A percentile compares a stretch with the other conserved stretches of the same genome.
Evolutionary conservation across 2,329 filamentous ascomycete species (phyloP).

Genomic region (Arthrobotrys megalospora): DNA sequence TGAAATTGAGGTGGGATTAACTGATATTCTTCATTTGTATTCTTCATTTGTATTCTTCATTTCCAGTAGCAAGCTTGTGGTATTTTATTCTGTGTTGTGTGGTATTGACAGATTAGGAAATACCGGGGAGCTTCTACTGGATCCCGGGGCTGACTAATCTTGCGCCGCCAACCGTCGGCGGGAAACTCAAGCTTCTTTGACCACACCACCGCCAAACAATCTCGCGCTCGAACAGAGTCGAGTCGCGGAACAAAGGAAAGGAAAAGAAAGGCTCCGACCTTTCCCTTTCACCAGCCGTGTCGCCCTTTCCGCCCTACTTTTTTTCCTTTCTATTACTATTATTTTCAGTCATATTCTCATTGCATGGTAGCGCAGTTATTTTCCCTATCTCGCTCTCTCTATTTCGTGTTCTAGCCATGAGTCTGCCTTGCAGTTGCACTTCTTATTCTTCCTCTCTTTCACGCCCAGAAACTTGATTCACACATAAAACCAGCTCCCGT

Average conservation of each 20-base stretch:
- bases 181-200: slow-evolving; percentile 4
- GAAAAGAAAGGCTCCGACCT: background rate
- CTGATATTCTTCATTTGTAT: too few species aligned
- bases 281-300: slow-evolving; percentile 18
- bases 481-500: too few species aligned
- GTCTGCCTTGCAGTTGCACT: slow-evolving; percentile 54
- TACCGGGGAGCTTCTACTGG: too few species aligned
- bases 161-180: background rate
- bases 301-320: background rate
- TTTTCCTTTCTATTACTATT: background rate
- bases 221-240: slow-evolving; percentile 12
- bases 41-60: too few species aligned
- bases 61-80: too few species aligned
- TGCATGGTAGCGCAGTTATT: background rate
- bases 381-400: background rate
- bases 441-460: slow-evolving; percentile 14
- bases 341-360: background rate
- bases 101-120: slow-evolving; percentile 18
- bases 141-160: background rate
- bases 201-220: slow-evolving; percentile 6
- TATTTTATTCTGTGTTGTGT: background rate
- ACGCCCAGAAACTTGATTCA: background rate
- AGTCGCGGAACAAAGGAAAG: slow-evolving; percentile 24
- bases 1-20: too few species aligned
- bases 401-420: slow-evolving; percentile 25